phyloP scores from a whole-genome alignment of 257 asterid genomes.

The Capsicum chinense region DNA sequence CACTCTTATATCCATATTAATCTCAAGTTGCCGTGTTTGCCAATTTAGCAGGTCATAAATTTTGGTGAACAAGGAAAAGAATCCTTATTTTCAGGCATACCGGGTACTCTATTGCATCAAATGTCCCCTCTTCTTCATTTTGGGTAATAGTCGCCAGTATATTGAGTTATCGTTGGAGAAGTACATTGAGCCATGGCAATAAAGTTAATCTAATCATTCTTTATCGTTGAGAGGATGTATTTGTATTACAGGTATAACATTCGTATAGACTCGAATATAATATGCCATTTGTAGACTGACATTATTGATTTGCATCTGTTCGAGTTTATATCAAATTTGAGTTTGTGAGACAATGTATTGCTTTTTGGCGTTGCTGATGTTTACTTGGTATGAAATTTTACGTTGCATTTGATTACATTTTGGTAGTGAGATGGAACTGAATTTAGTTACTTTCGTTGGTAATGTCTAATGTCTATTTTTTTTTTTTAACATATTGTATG shows the following conservation, averaged over 20 bases:
- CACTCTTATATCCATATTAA: constrained; percentile 1
- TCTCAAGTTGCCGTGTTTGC: background rate
- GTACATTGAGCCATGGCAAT: background rate
- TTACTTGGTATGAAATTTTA: background rate
- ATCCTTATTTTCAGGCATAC: background rate
- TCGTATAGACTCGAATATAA: background rate
- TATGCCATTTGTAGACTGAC: constrained; percentile 6
- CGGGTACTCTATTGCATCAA: constrained; percentile 14
- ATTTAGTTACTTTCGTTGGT: background rate
- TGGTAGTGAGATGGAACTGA: background rate
- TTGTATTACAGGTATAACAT: constrained; percentile 8
- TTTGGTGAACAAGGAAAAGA: constrained; percentile 9
- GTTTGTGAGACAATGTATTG: background rate
- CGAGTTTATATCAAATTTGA: background rate
- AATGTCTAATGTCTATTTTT: no score
- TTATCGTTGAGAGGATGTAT: constrained; percentile 17
- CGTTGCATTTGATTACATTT: background rate
- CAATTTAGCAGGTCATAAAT: background rate
- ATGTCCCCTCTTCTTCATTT: background rate
- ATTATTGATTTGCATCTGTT: background rate
- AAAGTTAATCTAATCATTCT: constrained; percentile 19
- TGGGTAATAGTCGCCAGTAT: background rate
- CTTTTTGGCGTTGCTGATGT: background rate
- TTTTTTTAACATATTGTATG: no score
- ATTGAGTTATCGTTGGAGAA: background rate